Percentiles rank a stretch among this genome's conserved stretches.
These are phyloP conservation scores for Dipteronia dyeriana DNA, from an alignment of 345 rosid species.

Conservation along the genomic window DNA sequence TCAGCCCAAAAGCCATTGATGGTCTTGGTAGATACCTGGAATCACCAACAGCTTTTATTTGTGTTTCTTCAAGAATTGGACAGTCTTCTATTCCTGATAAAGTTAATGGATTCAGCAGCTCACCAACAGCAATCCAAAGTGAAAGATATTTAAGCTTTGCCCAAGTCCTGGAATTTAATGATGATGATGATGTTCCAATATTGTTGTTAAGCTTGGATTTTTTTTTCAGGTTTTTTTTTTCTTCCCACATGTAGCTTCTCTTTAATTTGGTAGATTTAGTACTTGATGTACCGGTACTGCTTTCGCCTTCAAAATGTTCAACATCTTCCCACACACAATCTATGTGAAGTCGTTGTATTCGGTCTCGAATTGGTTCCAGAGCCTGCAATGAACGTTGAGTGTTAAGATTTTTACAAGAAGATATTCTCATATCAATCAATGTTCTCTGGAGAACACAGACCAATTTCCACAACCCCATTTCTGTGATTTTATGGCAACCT, in stretches of 20 bases:
- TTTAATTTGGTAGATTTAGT: background rate
- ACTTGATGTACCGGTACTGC: slow-evolving; percentile 6
- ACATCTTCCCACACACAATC: slow-evolving; percentile 77
- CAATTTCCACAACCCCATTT: slow-evolving; percentile 71
- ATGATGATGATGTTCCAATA: too few species aligned
- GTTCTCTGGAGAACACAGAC: slow-evolving; percentile 48
- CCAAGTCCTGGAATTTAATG: slow-evolving; percentile 51
- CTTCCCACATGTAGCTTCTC: slow-evolving; percentile 7
- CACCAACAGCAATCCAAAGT: too few species aligned
- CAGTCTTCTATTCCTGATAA: slow-evolving; percentile 67
- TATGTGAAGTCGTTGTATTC: slow-evolving; percentile 67
- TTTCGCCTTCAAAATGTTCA: slow-evolving; percentile 27
- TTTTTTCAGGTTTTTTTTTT: slow-evolving; percentile 41
- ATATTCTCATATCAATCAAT: slow-evolving; percentile 67
- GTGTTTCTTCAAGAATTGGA: slow-evolving; percentile 78
- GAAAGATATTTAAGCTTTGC: slow-evolving; percentile 53
- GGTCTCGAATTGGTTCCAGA: slow-evolving; percentile 64
- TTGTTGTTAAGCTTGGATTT: slow-evolving; percentile 40
- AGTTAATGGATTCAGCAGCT: slow-evolving; percentile 58
- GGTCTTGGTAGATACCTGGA: slow-evolving; percentile 65
- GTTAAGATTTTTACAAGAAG: slow-evolving; percentile 63
- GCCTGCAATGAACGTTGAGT: slow-evolving; percentile 54
- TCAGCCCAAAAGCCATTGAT: slow-evolving; percentile 55
- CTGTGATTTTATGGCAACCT: too few species aligned
- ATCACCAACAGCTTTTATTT: slow-evolving; percentile 79